Percentiles rank a stretch among this genome's conserved stretches.
phyloP scores from a whole-genome alignment of 2,329 filamentous ascomycete genomes.

The Aspergillus sp. region DNA sequence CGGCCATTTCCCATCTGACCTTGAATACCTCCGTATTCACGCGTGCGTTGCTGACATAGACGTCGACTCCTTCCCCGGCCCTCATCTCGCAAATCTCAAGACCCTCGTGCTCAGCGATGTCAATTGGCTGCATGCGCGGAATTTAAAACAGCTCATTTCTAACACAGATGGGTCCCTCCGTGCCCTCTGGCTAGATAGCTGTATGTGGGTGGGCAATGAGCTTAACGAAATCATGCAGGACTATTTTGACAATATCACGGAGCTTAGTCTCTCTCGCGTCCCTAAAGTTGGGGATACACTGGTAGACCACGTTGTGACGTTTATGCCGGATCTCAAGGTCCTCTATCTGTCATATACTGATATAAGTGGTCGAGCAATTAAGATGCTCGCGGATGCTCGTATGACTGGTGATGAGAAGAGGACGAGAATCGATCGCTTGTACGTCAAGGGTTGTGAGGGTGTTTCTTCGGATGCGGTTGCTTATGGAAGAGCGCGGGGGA shows the following conservation, averaged over 20 bases:
- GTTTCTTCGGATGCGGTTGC: conserved; percentile 29
- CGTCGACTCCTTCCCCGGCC: conserved; percentile 5
- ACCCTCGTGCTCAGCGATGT: conserved; percentile 23
- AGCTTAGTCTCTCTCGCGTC: conserved; percentile 24
- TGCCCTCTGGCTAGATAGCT: conserved; percentile 22
- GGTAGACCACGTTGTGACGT: conserved; percentile 12
- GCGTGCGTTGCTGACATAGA: conserved; percentile 14
- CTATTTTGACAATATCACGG: conserved; percentile 16
- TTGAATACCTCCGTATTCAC: conserved; percentile 24
- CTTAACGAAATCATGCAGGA: conserved; percentile 12
- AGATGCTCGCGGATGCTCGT: conserved; percentile 22
- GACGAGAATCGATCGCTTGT: conserved; percentile 19
- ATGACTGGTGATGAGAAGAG: conserved; percentile 2
- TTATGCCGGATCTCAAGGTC: conserved; percentile 22
- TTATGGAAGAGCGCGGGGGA: conserved; percentile 24
- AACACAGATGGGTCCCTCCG: conserved; percentile 16
- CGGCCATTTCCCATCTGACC: conserved; percentile 19
- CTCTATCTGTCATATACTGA: conserved; percentile 29
- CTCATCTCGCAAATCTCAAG: conserved; percentile 16
- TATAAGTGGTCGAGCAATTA: conserved; percentile 30
- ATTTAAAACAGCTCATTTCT: conserved; percentile 11
- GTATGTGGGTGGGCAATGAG: conserved; percentile 15
- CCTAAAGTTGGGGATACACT: conserved; percentile 20
- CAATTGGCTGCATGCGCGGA: conserved; percentile 15
- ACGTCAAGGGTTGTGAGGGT: conserved; percentile 21